These are phyloP conservation scores for Yamadazyma sp. DNA, from an alignment of 1,139 yeast genomes.

Conservation along the genomic window DNA sequence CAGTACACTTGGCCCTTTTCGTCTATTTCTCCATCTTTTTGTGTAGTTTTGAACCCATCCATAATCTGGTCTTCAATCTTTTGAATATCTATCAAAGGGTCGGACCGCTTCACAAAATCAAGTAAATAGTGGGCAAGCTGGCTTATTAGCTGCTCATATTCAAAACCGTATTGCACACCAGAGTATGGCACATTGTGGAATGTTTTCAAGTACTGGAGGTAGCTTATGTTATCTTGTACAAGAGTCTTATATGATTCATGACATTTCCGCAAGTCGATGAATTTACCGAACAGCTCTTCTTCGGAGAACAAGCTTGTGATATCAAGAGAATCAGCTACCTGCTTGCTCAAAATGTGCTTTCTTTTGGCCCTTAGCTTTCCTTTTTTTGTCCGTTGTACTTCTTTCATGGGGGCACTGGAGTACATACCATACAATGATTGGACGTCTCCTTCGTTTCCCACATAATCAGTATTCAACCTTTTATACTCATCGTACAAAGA, in stretches of 20 bases:
- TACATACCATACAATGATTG: constrained; percentile 35
- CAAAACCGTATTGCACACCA: constrained; percentile 23
- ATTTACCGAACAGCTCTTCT: constrained; percentile 66
- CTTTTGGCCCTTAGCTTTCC: constrained; percentile 32
- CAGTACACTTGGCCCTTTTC: constrained; percentile 53
- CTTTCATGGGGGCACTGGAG: constrained; percentile 27
- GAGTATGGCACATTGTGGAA: constrained; percentile 41
- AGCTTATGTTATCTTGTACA: constrained; percentile 33
- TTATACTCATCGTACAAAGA: constrained; percentile 32
- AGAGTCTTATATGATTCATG: constrained; percentile 55
- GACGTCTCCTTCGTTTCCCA: constrained; percentile 29
- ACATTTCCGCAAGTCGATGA: constrained; percentile 53
- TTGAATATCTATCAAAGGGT: constrained; percentile 44
- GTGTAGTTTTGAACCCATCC: constrained; percentile 2
- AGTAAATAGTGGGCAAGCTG: constrained; percentile 47
- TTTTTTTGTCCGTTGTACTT: constrained; percentile 17
- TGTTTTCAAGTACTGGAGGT: constrained; percentile 50
- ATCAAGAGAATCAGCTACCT: constrained; percentile 45
- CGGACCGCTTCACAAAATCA: constrained; percentile 42
- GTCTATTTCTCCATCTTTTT: constrained; percentile 6
- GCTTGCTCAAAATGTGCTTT: constrained; percentile 45
- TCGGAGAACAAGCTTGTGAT: constrained; percentile 52
- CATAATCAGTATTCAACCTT: constrained; percentile 18
- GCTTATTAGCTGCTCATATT: constrained; percentile 32
- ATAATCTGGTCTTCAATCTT: background rate